A percentile compares a stretch with the other conserved stretches of the same genome.
These are phyloP conservation scores for Calocera cornea DNA, from an alignment of 768 basidiomycete species.

Conservation along the genomic window DNA sequence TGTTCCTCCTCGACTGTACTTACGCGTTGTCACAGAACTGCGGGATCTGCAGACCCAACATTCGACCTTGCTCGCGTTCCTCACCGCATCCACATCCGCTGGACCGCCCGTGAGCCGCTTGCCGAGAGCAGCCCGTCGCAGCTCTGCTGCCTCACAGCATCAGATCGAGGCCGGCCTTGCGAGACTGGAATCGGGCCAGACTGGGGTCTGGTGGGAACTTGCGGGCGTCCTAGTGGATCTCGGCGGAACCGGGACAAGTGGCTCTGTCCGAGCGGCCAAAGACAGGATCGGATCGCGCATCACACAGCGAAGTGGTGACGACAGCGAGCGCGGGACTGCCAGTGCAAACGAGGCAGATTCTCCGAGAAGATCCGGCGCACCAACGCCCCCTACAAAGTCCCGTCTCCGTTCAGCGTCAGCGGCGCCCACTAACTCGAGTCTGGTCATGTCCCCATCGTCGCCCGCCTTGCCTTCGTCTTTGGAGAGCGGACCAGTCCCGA, in stretches of 20 bases:
- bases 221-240: not conserved
- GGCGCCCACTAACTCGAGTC: not conserved
- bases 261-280: not conserved
- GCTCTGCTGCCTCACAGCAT: not conserved
- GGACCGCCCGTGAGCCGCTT: not conserved
- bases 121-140: not conserved
- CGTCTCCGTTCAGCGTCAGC: not conserved
- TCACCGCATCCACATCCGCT: not conserved
- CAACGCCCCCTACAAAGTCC: not conserved
- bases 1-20: not conserved
- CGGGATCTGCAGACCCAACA: not conserved
- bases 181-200: not conserved
- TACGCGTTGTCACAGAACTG: not conserved
- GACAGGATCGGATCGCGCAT: not conserved
- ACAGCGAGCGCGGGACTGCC: not conserved
- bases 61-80: not conserved
- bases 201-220: not conserved
- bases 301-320: not conserved
- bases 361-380: not conserved
- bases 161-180: constrained; percentile 1
- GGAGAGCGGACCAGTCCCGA: not conserved
- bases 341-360: not conserved
- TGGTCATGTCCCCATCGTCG: not conserved
- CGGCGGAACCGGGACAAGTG: not conserved
- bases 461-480: not conserved